phyloP scores from a whole-genome alignment of 1,284 basidiomycete genomes.

The Stereum hirsutum region DNA sequence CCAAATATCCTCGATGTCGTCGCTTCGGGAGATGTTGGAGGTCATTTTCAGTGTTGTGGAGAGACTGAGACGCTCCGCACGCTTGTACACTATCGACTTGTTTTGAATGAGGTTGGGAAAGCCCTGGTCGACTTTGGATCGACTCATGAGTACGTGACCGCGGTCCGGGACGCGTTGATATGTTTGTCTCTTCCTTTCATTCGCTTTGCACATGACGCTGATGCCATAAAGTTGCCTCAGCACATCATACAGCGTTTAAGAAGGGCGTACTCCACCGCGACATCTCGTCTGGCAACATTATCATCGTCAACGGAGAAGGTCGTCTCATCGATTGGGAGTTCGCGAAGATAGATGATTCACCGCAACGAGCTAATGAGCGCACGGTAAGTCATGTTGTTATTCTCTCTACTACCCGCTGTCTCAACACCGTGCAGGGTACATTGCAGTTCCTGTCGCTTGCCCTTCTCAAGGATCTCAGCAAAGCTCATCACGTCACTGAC shows the following conservation, averaged over 20 bases:
- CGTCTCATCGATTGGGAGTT: neutral
- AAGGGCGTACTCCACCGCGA: neutral
- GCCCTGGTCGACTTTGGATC: too few relatives aligned
- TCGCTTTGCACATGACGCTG: too few relatives aligned
- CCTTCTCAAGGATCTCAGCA: neutral
- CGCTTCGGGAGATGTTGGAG: too few relatives aligned
- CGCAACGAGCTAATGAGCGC: neutral
- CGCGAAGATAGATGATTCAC: neutral
- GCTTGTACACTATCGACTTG: too few relatives aligned
- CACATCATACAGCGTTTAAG: neutral
- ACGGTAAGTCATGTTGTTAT: neutral
- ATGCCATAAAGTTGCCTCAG: too few relatives aligned
- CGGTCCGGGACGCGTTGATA: too few relatives aligned
- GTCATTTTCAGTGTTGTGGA: too few relatives aligned
- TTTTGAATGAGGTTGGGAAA: too few relatives aligned
- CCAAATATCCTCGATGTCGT: too few relatives aligned
- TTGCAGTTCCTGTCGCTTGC: neutral
- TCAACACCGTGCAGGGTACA: neutral
- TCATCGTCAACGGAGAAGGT: neutral
- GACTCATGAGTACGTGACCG: too few relatives aligned
- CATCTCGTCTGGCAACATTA: neutral
- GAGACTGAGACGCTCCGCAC: too few relatives aligned
- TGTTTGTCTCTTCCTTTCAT: too few relatives aligned
- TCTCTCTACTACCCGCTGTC: neutral
- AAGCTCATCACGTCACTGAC: neutral